A percentile compares a stretch with the other conserved stretches of the same genome.
phyloP scores from a whole-genome alignment of 768 basidiomycete genomes.

The Pluteus cervinus region DNA sequence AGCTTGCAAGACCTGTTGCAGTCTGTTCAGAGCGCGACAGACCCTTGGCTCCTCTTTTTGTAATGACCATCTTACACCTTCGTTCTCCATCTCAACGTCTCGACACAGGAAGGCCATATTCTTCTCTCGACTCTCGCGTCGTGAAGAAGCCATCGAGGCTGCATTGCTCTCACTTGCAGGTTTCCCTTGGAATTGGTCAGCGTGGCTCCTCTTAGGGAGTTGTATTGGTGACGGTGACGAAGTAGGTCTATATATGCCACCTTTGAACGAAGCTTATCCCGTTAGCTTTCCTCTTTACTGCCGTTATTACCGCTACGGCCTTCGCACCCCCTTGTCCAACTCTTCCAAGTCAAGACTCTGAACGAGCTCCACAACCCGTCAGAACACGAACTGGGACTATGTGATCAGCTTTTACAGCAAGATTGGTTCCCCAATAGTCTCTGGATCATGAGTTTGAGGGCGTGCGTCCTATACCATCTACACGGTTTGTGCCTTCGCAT shows the following conservation, averaged over 20 bases:
- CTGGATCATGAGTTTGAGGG: constrained; percentile 83
- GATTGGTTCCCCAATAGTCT: constrained; percentile 77
- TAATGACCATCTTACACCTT: constrained; percentile 19
- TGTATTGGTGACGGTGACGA: constrained; percentile 83
- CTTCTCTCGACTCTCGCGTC: constrained; percentile 68
- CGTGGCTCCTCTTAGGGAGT: constrained; percentile 79
- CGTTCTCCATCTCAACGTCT: constrained; percentile 5
- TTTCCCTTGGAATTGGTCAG: constrained; percentile 92
- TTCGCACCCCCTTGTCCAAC: constrained; percentile 45
- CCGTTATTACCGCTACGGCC: constrained; percentile 40
- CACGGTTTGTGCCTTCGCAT: constrained; percentile 55
- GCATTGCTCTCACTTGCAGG: constrained; percentile 68
- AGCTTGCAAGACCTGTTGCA: constrained; percentile 54
- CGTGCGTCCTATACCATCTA: constrained; percentile 82
- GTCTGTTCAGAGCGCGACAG: constrained; percentile 48
- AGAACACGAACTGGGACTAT: constrained; percentile 76
- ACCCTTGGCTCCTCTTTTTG: constrained; percentile 86
- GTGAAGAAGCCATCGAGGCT: constrained; percentile 83
- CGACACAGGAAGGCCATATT: constrained; percentile 71
- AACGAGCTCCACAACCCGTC: constrained; percentile 87
- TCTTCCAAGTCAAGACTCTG: constrained; percentile 84
- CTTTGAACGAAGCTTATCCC: constrained; percentile 12
- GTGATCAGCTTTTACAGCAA: constrained; percentile 66
- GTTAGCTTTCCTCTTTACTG: constrained; percentile 41
- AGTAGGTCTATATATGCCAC: constrained; percentile 34